Evolutionary conservation across 1,284 basidiomycete species (phyloP).

Genomic region (Tilletiaria anomala): DNA sequence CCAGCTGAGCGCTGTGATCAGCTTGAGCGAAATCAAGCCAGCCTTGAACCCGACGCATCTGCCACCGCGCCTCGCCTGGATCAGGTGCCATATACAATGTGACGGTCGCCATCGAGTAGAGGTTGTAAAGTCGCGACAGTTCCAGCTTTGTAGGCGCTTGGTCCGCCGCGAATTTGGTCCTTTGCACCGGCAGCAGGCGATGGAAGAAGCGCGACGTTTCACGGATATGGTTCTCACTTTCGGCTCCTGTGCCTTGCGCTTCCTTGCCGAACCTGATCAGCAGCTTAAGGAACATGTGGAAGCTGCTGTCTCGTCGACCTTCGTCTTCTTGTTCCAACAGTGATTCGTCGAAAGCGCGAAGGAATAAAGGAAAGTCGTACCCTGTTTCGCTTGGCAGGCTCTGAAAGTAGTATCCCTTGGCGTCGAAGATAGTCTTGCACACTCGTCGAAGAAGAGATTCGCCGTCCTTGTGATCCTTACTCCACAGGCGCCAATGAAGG

Average conservation of each 20-base stretch:
- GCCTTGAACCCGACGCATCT: background rate
- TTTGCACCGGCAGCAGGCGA: background rate
- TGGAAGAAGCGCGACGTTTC: background rate
- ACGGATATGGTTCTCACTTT: too few relatives aligned
- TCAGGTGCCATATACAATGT: background rate
- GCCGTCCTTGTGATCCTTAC: too few relatives aligned
- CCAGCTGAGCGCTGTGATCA: background rate
- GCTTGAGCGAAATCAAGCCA: background rate
- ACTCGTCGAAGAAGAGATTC: background rate
- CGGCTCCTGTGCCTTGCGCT: background rate
- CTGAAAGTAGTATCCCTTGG: background rate
- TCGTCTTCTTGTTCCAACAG: background rate
- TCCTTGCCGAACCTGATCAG: background rate
- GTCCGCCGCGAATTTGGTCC: background rate
- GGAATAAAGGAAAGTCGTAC: background rate
- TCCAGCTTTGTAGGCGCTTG: background rate
- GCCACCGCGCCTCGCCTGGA: background rate
- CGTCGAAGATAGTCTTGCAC: background rate
- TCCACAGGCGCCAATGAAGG: background rate
- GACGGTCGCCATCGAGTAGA: background rate
- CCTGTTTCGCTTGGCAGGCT: background rate
- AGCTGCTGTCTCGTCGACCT: background rate
- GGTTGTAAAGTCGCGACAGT: background rate
- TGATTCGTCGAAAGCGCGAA: background rate
- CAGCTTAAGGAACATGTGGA: background rate